Evolutionary conservation across 176 grass and related monocot species (phyloP), one percentile per base, ranked within the genome.

Genomic region (Poa annua): DNA sequence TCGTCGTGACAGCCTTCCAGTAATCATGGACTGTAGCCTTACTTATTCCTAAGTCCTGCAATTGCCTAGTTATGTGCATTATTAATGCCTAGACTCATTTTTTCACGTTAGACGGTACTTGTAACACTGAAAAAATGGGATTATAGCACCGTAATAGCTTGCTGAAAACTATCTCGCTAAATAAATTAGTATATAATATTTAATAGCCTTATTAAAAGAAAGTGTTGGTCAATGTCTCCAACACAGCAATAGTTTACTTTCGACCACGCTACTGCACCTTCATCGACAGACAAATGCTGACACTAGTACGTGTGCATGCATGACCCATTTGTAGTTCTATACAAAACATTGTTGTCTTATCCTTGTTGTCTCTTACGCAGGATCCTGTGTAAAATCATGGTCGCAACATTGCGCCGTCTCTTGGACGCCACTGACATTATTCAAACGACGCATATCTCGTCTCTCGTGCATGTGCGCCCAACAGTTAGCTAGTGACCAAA

Each of bases 401-500:
- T 8, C 42, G 42, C 42, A 47, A 56, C 70, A 49, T 11, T 44
- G 79, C 50, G 64, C 64, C 80, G 53, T 65, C 61, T 71, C 32
- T 45, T 6, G 20, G n/a, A 7, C 19, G 54, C 2, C 20, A 20
- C 0, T 4, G 20, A 48, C 53, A n/a, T 26, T 61, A 61, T 61
- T 61, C 57, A 26, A 61, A 61, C 11, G 22, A 2, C 24, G 57
- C 21, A 13, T 14, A 61, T 14, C 22, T 26, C 57, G 22, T 26
- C n/a, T 56, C 19, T 32, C 24, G 42, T 25, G 86, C 71, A 89
- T 29, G 82, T 81, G 81, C 26, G 32, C 1, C 76, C 77, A 85
- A 71, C 52, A 89, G 62, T 85, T 38, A 7, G 61, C 77, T 81
- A 75, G n/a, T 70, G 77, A 21, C 20, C n/a, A 11, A 80, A 75